Conservation (phyloP, 2,329 filamentous ascomycete genomes). For the Magnaporthiopsis poae region DNA sequence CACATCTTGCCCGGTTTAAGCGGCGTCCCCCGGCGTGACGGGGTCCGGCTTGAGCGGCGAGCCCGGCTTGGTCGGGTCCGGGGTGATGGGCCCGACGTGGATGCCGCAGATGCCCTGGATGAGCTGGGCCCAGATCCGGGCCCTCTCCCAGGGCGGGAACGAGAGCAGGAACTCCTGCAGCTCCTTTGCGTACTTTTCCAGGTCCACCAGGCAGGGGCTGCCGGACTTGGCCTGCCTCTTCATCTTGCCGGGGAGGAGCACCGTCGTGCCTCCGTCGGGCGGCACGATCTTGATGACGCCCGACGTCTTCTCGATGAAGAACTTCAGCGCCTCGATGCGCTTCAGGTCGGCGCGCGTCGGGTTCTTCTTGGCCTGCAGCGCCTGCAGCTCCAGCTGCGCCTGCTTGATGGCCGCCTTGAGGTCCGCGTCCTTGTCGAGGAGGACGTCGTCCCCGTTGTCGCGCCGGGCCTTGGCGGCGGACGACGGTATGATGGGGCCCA, state of each 20-base stretch:
- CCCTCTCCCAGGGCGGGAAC: constrained; percentile 3
- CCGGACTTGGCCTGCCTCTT: constrained; percentile 1
- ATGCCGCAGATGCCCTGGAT: constrained; percentile 7
- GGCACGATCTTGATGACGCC: not conserved
- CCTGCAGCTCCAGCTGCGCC: constrained; percentile 5
- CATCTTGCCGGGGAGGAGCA: not conserved
- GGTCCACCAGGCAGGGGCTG: constrained; percentile 1
- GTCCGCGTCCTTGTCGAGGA: not conserved
- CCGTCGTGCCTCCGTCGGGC: constrained; percentile 2
- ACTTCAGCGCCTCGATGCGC: constrained; percentile 2
- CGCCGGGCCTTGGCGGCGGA: not conserved
- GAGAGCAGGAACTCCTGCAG: constrained; percentile 1
- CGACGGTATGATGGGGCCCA: not conserved
- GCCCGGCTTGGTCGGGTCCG: constrained; percentile 16
- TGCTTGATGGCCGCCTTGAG: constrained; percentile 3
- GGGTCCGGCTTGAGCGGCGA: constrained; percentile 15
- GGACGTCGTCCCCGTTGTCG: not conserved
- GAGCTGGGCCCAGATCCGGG: constrained; percentile 5
- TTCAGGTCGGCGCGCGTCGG: constrained; percentile 1
- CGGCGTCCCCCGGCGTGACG: constrained; percentile 7
- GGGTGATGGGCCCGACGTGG: constrained; percentile 15
- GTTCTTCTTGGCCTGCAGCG: constrained; percentile 4
- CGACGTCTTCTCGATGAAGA: constrained; percentile 1
- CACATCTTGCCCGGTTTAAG: constrained; percentile 5
- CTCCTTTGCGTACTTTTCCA: constrained; percentile 5